Evolutionary conservation across 2,329 filamentous ascomycete genomes (phyloP), one percentile per base, ranked within the genome.

Genomic region (Aspergillus puulaauensis): DNA sequence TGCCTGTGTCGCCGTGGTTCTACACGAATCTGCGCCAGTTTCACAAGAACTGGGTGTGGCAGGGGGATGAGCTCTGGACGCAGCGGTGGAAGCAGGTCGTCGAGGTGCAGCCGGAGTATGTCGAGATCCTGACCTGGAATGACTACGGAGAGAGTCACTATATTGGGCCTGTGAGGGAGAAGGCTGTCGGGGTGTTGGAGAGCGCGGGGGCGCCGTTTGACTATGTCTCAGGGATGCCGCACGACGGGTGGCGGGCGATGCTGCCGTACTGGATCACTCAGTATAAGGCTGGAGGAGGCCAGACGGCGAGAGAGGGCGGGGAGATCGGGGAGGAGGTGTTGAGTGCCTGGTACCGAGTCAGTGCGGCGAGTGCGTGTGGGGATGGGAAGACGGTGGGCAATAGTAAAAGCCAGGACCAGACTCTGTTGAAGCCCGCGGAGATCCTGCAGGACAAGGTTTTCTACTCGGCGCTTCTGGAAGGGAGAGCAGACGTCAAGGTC

Each of bases 21-120:
- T 82, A 71, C 69, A 86, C 85, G 52, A 82, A 85, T 59, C 73
- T 86, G 72, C 77, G 80, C 0, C 70, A 75, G 7, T 87, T 78
- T 63, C 70, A 75, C 50, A 88, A 87, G 72, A 85, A 86, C 68
- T 88, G 85, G 85, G 75, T 86, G 5, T 88, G 83, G 77, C 78
- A 79, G 41, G 82, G 83, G 3, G 85, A 88, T 59, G 75, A 80
- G 46, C 72, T 88, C 12, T 89, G 86, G 85, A 80, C 78, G 57
- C 74, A 83, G 50, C 80, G 85, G 8, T 87, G 85, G 85, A 70
- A 79, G 50, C 77, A 86, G 58, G 77, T 82, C 1, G 64, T 84
- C 21, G 72, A 78, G 1, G 57, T 85, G 0, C 66, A 77, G 54
- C 83, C 84, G 0, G 75, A 80, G 23, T 82, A 80, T 47, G 78